Conservation (phyloP, 1,284 basidiomycete species). For the Trichosporon inkin region DNA sequence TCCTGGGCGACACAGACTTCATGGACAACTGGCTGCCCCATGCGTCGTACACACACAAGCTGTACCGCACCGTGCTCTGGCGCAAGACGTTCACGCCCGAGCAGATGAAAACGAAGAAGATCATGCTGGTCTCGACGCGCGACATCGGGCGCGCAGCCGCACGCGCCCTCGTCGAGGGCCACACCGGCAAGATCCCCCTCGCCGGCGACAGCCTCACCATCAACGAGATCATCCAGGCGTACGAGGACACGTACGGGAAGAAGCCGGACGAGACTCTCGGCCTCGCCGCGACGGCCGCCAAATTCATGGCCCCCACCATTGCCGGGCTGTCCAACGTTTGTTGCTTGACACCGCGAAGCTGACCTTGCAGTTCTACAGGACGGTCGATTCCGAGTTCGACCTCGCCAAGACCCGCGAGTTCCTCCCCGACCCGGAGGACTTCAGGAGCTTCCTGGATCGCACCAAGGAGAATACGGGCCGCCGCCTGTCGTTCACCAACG, state of each 20-base stretch:
- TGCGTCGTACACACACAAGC: slow-evolving; percentile 20
- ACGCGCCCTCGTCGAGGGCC: slow-evolving; percentile 19
- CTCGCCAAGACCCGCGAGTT: slow-evolving; percentile 13
- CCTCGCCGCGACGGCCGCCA: slow-evolving; percentile 17
- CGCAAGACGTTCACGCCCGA: slow-evolving; percentile 24
- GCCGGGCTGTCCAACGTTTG: slow-evolving; percentile 23
- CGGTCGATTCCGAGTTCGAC: slow-evolving; percentile 21
- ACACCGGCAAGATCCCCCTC: slow-evolving; percentile 18
- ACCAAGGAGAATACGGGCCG: slow-evolving; percentile 21
- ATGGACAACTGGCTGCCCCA: slow-evolving; percentile 29
- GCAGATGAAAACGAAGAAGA: slow-evolving; percentile 11
- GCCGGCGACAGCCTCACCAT: slow-evolving; percentile 30
- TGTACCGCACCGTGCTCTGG: slow-evolving; percentile 30
- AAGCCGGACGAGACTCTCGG: slow-evolving; percentile 18
- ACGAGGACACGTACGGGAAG: slow-evolving; percentile 24
- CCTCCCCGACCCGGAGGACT: slow-evolving; percentile 29
- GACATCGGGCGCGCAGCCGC: slow-evolving; percentile 32
- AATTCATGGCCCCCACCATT: slow-evolving; percentile 12
- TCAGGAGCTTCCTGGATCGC: slow-evolving; percentile 28
- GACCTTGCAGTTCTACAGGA: slow-evolving; percentile 30
- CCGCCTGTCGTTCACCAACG: background rate
- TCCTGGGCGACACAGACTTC: slow-evolving; percentile 20
- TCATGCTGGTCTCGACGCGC: slow-evolving; percentile 23
- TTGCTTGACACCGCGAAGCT: background rate
- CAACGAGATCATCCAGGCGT: slow-evolving; percentile 23